phyloP scores from a whole-genome alignment of 305 asterid genomes.

The Rubia occidens region DNA sequence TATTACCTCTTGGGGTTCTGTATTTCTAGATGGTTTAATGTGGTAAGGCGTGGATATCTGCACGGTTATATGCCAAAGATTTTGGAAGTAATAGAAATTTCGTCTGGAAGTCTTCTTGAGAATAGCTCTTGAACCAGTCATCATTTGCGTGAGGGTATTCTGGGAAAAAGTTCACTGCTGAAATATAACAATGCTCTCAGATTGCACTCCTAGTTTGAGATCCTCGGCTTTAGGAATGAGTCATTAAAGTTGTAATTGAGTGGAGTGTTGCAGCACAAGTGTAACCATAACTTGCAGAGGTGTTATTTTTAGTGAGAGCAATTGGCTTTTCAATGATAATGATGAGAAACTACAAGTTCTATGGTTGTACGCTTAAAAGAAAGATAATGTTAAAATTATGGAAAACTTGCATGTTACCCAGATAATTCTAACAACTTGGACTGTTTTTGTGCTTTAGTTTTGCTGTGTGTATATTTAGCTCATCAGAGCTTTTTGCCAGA shows the following conservation, averaged over 20 bases:
- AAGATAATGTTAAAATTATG: background rate
- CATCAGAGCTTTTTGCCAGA: background rate
- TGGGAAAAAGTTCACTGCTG: background rate
- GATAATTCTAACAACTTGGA: background rate
- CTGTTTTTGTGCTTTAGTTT: slow-evolving; percentile 3
- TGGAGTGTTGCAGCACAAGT: background rate
- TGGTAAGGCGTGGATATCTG: background rate
- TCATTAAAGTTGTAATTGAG: background rate
- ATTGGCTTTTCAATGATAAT: background rate
- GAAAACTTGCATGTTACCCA: background rate
- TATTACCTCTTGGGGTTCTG: background rate
- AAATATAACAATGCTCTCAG: background rate
- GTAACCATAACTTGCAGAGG: background rate
- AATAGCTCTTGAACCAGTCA: background rate
- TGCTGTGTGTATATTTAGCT: background rate
- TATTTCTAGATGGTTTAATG: background rate
- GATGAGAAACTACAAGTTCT: background rate
- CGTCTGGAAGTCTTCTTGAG: background rate
- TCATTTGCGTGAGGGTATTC: background rate
- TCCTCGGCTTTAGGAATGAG: too few species aligned
- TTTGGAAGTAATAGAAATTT: background rate
- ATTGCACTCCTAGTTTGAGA: background rate
- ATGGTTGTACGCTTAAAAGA: background rate
- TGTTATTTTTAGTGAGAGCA: background rate
- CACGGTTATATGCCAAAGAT: background rate